Evolutionary conservation across 148 eudicot species (phyloP).

Genomic region (Polygonum aviculare): DNA sequence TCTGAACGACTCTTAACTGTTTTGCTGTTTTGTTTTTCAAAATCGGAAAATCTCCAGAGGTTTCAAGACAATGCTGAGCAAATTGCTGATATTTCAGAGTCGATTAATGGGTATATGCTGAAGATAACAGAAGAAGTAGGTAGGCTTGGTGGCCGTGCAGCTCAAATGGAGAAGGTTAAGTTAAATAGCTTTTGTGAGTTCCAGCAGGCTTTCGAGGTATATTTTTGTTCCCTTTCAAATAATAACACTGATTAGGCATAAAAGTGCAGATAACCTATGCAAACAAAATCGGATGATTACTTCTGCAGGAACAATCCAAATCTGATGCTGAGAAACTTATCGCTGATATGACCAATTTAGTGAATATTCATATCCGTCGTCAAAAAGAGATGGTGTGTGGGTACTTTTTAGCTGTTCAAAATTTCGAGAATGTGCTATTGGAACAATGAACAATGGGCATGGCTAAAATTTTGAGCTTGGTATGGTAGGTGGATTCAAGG

Average conservation of each 20-base stretch:
- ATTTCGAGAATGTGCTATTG: not conserved
- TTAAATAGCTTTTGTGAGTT: conserved; percentile 54
- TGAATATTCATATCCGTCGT: conserved; percentile 55
- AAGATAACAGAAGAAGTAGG: conserved; percentile 54
- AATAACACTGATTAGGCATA: not conserved
- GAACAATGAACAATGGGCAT: not conserved
- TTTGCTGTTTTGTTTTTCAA: not conserved
- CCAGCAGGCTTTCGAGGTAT: conserved; percentile 73
- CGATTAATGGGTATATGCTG: conserved; percentile 42
- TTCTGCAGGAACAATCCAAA: conserved; percentile 58
- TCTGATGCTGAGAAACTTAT: conserved; percentile 80
- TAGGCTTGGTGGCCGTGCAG: conserved; percentile 54
- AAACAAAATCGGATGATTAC: not conserved
- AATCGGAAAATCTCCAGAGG: conserved; percentile 36
- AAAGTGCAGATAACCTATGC: not conserved
- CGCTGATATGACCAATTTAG: conserved; percentile 69
- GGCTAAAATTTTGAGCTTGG: not conserved
- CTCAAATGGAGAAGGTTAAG: conserved; percentile 57
- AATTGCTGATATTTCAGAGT: conserved; percentile 51
- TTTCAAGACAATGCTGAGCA: conserved; percentile 51
- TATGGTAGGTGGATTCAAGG: conserved; percentile 62
- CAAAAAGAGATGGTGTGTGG: conserved; percentile 72
- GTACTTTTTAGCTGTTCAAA: not conserved
- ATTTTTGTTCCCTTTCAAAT: not conserved
- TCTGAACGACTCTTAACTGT: not conserved